Evolutionary conservation across 371 early-diverging fungal genomes (phyloP), one percentile per base, ranked within the genome.

Genomic region (Rhizomucor pusillus): DNA sequence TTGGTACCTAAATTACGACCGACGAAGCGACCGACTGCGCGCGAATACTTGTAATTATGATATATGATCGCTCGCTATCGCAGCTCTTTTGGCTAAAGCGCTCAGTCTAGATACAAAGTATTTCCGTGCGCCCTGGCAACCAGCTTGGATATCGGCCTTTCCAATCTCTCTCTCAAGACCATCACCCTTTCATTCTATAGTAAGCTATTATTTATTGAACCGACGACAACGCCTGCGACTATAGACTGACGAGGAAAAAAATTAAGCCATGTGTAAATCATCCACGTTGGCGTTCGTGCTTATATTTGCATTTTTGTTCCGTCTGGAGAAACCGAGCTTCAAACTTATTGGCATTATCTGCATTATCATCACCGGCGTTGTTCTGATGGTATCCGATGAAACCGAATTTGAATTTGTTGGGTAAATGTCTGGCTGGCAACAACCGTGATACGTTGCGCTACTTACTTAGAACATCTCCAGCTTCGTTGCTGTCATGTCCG

Each of bases 121-220:
- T 67, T 94, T 14, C 96, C 96, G 0, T 93, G 94, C 60, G 93
- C 89, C 22, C 59, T 93, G 4, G 91, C 95, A 0, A 90, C 95
- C 13, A 91, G 90, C 49, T 65, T 94, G 58, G 95, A 95, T 59
- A 90, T 95, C 64, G 96, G 94, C 2, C 70, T 95, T 40, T 91
- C 92, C 55, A 94, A 93, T 60, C 75, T 88, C 6, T 89, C 90
- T 10, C 65, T 94, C 44, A 88, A 89, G 69, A 80, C 84, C 25
- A 91, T 95, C 44, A 87, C 94, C 0, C 80, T 95, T 22, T 85
- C 93, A 6, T 93, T 95, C 59, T 93, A 93, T 72, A 95, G 85
- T 79, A 74, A 70, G 77, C 7, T 7, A 3, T 61, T 34, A 20
- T 40, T 16, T 7, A 4, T 34, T 40, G 3, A 11, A n/a, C n/a